Base-by-base conservation (phyloP, 2,329 filamentous ascomycete species). In the Sclerotinia sclerotiorum region DNA sequence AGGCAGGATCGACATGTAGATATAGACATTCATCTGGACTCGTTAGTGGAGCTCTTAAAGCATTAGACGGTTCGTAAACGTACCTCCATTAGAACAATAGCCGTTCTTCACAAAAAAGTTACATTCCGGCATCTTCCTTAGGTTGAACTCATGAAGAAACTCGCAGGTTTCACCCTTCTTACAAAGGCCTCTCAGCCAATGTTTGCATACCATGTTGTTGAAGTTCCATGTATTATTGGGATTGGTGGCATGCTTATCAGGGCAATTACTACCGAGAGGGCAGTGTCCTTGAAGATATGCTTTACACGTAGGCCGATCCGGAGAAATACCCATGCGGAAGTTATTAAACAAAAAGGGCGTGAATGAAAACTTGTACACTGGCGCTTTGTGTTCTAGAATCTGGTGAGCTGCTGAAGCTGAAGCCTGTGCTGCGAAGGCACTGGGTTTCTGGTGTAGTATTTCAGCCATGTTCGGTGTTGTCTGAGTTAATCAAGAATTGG, bases 131-230 rank as follows among this genome's bases (percentile, higher is more conserved):
- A 98, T 98, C 80, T 95, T 94, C 72, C 95, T 89, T 74, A 99
- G 86, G 81, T 99, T 98, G 84, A 97, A 99, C 81, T 98, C 95
- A 84, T 99, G 95, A 61, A 98, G 84, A 77, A 98, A 99, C 82
- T 99, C 95, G 88, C 95, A 99, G 74, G 89, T 88, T 77, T 97
- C 90, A 76, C 94, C 95, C 81, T 98, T 98, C 79, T 99, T 99
- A 84, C 95, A 99, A 27, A 99, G 87, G 0, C 94, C 94, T 72
- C 96, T 92, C 77, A 98, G 88, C 89, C 95, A 98, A 84, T 98
- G 95, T 83, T 99, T 99, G 88, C 95, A 99, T 70, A 99, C 94
- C 21, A 98, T 88, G 77, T 87, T 91, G 81, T 90, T 92, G 78
- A 90, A 90, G 46, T 88, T 88, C 52, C 82, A 82, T 29, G 70